phyloP scores from a whole-genome alignment of 2,329 filamentous ascomycete genomes.

The Aureobasidium zeae region DNA sequence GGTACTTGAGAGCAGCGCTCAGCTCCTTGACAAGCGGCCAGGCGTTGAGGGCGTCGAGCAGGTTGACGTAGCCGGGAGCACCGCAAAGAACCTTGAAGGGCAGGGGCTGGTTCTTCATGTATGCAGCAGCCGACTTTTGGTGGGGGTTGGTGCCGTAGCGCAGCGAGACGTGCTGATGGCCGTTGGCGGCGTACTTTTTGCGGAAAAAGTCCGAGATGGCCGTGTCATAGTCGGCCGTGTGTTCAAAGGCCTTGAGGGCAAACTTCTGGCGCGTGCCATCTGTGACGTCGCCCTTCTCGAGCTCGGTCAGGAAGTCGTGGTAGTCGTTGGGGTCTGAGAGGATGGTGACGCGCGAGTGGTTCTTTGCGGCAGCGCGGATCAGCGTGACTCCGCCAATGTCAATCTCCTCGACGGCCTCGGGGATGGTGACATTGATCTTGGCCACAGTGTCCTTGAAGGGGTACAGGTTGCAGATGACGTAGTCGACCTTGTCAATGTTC shows the following conservation, averaged over 20 bases:
- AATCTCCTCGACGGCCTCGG: conserved; percentile 96
- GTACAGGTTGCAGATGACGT: conserved; percentile 94
- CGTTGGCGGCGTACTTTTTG: conserved; percentile 85
- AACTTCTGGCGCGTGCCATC: conserved; percentile 79
- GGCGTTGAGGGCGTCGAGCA: conserved; percentile 90
- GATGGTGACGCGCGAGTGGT: conserved; percentile 90
- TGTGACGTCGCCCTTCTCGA: conserved; percentile 76
- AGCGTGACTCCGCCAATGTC: conserved; percentile 97
- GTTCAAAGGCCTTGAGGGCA: conserved; percentile 95
- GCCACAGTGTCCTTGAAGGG: conserved; percentile 98
- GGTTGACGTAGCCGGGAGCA: conserved; percentile 91
- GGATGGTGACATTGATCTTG: conserved; percentile 92
- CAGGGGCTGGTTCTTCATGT: conserved; percentile 59
- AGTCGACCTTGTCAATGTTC: conserved; percentile 92
- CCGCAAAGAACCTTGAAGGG: conserved; percentile 94
- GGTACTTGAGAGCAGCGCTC: conserved; percentile 74
- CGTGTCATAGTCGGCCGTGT: conserved; percentile 92
- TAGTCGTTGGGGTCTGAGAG: conserved; percentile 92
- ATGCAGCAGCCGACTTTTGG: conserved; percentile 91
- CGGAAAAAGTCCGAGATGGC: conserved; percentile 97
- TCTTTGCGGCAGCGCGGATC: conserved; percentile 93
- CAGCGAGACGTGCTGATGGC: conserved; percentile 71
- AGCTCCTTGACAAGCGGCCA: conserved; percentile 97
- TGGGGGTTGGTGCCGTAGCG: conserved; percentile 97
- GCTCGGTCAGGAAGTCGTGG: conserved; percentile 82